Evolutionary conservation across 2,329 filamentous ascomycete genomes (phyloP).

Genomic region (Harringtonia aguacate): DNA sequence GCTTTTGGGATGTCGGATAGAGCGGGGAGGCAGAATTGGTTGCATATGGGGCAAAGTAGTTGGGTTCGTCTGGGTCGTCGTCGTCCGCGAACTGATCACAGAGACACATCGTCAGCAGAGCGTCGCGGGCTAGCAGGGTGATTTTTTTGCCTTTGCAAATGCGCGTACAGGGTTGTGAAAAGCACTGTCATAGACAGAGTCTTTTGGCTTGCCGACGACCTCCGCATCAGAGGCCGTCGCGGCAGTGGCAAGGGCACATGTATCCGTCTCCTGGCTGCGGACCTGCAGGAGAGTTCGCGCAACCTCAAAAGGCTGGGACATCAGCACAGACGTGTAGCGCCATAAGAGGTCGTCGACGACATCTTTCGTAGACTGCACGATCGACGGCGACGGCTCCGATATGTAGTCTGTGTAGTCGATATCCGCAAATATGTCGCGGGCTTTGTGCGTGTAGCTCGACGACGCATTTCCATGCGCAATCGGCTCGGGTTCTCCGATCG

Average conservation of each 20-base stretch:
- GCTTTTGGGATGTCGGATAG: conserved; percentile 20
- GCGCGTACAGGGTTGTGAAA: conserved; percentile 1
- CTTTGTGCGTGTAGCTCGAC: conserved; percentile 44
- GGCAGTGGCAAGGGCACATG: conserved; percentile 13
- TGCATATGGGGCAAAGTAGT: conserved; percentile 67
- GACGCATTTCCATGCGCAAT: conserved; percentile 19
- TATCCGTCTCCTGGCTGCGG: conserved; percentile 40
- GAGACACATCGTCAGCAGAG: no score
- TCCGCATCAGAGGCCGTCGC: not conserved
- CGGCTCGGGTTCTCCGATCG: conserved; percentile 35
- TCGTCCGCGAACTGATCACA: conserved; percentile 38
- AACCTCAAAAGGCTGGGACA: conserved; percentile 94
- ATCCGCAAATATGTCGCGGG: conserved; percentile 79
- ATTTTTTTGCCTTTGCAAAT: no score
- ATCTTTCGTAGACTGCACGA: conserved; percentile 63
- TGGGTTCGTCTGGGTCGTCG: conserved; percentile 64
- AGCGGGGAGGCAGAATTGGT: conserved; percentile 43
- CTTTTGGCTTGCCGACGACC: not conserved
- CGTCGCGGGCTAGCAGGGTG: no score
- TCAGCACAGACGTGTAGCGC: conserved; percentile 82
- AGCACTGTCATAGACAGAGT: not conserved
- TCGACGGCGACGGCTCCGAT: conserved; percentile 63
- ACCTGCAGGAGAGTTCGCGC: conserved; percentile 89
- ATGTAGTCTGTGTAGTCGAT: conserved; percentile 88
- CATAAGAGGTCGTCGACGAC: conserved; percentile 77